phyloP scores from a whole-genome alignment of 2,329 filamentous ascomycete genomes.

The Phaeosphaeria sp. region DNA sequence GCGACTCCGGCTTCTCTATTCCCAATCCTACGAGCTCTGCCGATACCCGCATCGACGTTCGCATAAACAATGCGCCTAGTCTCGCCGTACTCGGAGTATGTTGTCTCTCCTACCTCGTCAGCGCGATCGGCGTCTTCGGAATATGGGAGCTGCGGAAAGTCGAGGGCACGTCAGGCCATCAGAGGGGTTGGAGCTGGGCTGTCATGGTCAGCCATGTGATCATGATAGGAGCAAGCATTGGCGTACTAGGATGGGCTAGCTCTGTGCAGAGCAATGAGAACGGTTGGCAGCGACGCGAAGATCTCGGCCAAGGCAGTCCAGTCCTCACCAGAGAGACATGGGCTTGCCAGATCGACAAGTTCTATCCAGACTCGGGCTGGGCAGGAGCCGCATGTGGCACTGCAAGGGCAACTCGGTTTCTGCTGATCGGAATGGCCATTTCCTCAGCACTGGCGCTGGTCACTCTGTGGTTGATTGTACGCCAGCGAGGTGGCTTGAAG shows the following conservation, averaged over 20 bases:
- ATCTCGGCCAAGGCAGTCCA: conserved; percentile 17
- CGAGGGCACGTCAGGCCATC: conserved; percentile 27
- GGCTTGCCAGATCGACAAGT: conserved; percentile 32
- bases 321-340: conserved; percentile 36
- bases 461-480: conserved; percentile 27
- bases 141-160: conserved; percentile 40
- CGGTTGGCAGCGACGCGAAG: conserved; percentile 25
- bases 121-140: conserved; percentile 26
- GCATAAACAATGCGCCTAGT: conserved; percentile 18
- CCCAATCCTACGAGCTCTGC: background rate
- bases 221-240: conserved; percentile 23
- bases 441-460: conserved; percentile 24
- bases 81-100: conserved; percentile 26
- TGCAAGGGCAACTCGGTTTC: conserved; percentile 30
- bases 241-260: conserved; percentile 28
- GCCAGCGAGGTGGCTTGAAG: conserved; percentile 31
- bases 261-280: conserved; percentile 21
- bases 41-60: conserved; percentile 18
- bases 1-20: background rate
- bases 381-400: conserved; percentile 32
- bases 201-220: conserved; percentile 24
- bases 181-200: conserved; percentile 36
- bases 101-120: conserved; percentile 22
- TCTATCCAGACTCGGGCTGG: conserved; percentile 27
- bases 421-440: conserved; percentile 32